phyloP scores from a whole-genome alignment of 2,329 filamentous ascomycete genomes.

The Alternaria arbusti region DNA sequence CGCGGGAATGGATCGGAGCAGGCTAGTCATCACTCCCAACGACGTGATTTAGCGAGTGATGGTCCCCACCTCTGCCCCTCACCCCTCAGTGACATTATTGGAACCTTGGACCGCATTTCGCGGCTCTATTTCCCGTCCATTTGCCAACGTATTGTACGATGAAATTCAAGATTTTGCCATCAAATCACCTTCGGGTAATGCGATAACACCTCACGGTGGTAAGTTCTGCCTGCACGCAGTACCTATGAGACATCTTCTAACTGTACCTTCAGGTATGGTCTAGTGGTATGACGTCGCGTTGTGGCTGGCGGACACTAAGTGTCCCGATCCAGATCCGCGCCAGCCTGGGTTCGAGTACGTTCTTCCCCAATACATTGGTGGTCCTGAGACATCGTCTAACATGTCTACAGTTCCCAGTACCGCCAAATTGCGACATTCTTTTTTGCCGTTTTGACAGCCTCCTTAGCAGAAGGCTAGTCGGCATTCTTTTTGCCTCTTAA shows the following conservation, averaged over 20 bases:
- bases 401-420: slow-evolving; percentile 37
- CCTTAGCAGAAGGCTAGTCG: too few species aligned
- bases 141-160: background rate
- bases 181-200: background rate
- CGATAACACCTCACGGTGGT: background rate
- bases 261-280: slow-evolving; percentile 24
- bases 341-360: slow-evolving; percentile 39
- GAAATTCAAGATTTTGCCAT: background rate
- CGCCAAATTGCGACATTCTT: slow-evolving; percentile 27
- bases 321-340: slow-evolving; percentile 34
- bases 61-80: background rate
- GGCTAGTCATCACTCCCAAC: slow-evolving; percentile 5
- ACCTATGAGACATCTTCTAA: background rate
- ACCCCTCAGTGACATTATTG: background rate
- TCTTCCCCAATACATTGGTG: slow-evolving; percentile 6
- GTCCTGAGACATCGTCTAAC: slow-evolving; percentile 26
- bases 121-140: background rate
- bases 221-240: background rate
- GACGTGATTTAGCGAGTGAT: background rate
- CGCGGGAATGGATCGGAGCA: slow-evolving; percentile 26
- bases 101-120: background rate
- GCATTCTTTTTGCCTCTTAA: background rate
- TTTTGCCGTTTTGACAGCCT: slow-evolving; percentile 11
- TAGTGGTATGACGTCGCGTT: slow-evolving; percentile 43
- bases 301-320: slow-evolving; percentile 31